A percentile compares a stretch with the other conserved stretches of the same genome.
Evolutionary conservation across 139 green algal species (phyloP).

Genomic region (Volvox reticuliferus): DNA sequence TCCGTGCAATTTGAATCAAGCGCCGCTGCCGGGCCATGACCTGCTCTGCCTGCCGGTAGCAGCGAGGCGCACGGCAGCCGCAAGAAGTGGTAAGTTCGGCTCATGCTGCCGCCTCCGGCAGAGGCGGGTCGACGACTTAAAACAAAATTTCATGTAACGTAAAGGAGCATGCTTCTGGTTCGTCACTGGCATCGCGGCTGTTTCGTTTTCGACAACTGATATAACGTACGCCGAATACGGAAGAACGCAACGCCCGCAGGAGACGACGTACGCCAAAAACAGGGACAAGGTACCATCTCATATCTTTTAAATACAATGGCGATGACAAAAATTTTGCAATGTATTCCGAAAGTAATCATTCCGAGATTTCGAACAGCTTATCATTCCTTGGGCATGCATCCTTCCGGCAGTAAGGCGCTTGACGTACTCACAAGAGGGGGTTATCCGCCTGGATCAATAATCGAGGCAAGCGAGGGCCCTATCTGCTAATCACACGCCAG

Average conservation of each 20-base stretch:
- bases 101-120: conserved; percentile 25
- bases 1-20: neutral
- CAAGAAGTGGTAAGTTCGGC: neutral
- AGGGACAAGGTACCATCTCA: neutral
- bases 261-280: neutral
- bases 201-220: neutral
- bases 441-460: neutral
- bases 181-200: too few relatives aligned
- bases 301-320: neutral
- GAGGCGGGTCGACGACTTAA: neutral
- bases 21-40: conserved; percentile 5
- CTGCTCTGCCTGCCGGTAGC: conserved; percentile 1
- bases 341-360: neutral
- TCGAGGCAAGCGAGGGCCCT: neutral
- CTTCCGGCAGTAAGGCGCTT: conserved; percentile 17
- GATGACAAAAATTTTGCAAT: neutral
- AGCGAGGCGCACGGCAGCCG: neutral
- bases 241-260: neutral
- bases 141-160: neutral
- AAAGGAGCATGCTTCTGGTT: too few relatives aligned
- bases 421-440: neutral
- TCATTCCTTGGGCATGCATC: neutral
- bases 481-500: too few relatives aligned
- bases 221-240: neutral
- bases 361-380: neutral